These are phyloP conservation scores for Xylariaceae sp. DNA, from an alignment of 2,329 filamentous ascomycete genomes.

Conservation along the genomic window DNA sequence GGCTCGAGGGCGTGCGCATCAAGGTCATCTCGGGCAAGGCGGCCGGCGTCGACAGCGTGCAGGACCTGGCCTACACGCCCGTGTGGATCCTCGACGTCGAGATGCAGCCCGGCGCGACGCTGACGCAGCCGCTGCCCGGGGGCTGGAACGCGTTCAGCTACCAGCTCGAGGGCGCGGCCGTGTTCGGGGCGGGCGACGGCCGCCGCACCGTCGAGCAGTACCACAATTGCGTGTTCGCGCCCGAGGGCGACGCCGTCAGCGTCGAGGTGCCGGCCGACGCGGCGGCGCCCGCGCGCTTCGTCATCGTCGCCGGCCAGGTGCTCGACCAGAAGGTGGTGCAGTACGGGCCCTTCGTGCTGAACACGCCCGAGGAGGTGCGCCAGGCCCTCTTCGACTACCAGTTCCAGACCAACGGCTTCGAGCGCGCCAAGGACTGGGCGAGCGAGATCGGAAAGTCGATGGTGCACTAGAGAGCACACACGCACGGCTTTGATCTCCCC, in stretches of 20 bases:
- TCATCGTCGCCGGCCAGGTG: slow-evolving; percentile 63
- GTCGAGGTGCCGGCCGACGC: slow-evolving; percentile 61
- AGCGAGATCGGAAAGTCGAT: slow-evolving; percentile 44
- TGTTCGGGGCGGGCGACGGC: slow-evolving; percentile 49
- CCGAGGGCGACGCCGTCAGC: slow-evolving; percentile 67
- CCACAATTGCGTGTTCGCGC: slow-evolving; percentile 85
- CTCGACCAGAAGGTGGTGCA: slow-evolving; percentile 63
- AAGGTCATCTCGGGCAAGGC: slow-evolving; percentile 88
- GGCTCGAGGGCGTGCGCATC: slow-evolving; percentile 65
- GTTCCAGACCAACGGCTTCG: slow-evolving; percentile 59
- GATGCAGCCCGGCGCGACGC: slow-evolving; percentile 68
- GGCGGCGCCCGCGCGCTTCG: slow-evolving; percentile 40
- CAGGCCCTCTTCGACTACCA: slow-evolving; percentile 62
- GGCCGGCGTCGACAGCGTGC: slow-evolving; percentile 76
- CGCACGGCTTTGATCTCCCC: not conserved
- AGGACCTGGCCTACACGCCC: slow-evolving; percentile 90
- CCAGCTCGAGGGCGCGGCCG: slow-evolving; percentile 64
- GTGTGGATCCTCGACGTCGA: slow-evolving; percentile 91
- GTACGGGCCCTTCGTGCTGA: slow-evolving; percentile 64
- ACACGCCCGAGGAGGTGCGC: slow-evolving; percentile 53
- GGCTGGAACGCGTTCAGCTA: slow-evolving; percentile 92
- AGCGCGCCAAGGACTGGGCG: slow-evolving; percentile 60
- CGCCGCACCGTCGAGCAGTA: slow-evolving; percentile 56
- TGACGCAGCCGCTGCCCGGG: slow-evolving; percentile 67
- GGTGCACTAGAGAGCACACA: slow-evolving; percentile 13